Percentiles rank a stretch among this genome's conserved stretches.
Evolutionary conservation across 2,329 filamentous ascomycete genomes (phyloP).

Genomic region (Aschersonia sp.): DNA sequence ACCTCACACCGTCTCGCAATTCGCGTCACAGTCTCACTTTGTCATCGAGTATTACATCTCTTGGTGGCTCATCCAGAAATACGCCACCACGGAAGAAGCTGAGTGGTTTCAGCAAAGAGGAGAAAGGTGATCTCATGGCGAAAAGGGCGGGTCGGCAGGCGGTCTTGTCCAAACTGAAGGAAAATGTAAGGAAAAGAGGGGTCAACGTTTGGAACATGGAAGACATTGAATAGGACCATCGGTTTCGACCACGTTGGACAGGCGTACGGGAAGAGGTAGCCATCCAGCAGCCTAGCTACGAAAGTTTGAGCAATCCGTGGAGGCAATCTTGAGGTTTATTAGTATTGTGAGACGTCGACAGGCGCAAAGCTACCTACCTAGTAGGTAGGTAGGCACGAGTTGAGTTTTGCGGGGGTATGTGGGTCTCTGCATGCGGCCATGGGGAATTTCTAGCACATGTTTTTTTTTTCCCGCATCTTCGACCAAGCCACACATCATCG

Average conservation of each 20-base stretch:
- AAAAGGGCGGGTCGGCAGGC: conserved; percentile 37
- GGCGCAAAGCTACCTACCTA: too few species aligned
- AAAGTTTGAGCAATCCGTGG: too few species aligned
- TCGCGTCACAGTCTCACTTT: conserved; percentile 25
- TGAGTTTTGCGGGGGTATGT: background rate
- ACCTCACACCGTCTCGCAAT: conserved; percentile 24
- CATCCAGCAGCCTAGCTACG: too few species aligned
- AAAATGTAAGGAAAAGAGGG: conserved; percentile 32
- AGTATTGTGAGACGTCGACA: too few species aligned
- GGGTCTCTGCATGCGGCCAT: background rate
- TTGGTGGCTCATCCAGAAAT: conserved; percentile 21
- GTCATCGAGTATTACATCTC: conserved; percentile 21
- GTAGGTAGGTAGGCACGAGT: background rate
- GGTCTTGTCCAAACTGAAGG: conserved; percentile 36
- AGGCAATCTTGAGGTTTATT: too few species aligned
- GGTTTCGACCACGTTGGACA: too few species aligned
- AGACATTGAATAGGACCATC: conserved; percentile 12
- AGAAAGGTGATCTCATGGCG: conserved; percentile 41
- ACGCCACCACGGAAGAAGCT: conserved; percentile 46
- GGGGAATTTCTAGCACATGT: background rate
- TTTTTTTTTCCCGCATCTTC: background rate
- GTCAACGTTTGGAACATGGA: conserved; percentile 35
- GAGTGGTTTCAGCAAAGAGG: conserved; percentile 43
- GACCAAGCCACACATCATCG: background rate
- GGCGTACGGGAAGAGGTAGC: too few species aligned